Evolutionary conservation across 164 flowering plant genomes (phyloP).

Genomic region (Vitis cinerea): DNA sequence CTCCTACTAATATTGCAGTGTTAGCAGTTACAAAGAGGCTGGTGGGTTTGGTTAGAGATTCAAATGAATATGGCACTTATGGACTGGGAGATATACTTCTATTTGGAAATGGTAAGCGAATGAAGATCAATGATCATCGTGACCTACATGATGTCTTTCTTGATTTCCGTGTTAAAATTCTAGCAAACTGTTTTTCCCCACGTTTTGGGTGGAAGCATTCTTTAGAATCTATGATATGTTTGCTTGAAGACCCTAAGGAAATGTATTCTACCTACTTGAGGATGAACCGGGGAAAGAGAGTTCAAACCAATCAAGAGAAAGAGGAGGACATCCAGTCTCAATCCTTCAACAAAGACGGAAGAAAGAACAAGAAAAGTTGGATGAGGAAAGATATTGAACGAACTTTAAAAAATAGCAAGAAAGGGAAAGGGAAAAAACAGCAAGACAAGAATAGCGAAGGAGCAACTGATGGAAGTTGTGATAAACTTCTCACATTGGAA

Average conservation of each 20-base stretch:
- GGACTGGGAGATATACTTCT: slow-evolving; percentile 58
- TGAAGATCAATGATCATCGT: slow-evolving; percentile 39
- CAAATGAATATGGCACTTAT: slow-evolving; percentile 18
- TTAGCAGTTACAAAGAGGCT: slow-evolving; percentile 36
- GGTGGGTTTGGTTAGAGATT: slow-evolving; percentile 21
- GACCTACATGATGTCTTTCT: slow-evolving; percentile 45
- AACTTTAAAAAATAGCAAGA: slow-evolving; percentile 1
- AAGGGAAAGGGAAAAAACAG: not conserved
- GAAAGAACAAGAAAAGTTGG: not conserved
- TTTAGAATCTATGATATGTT: slow-evolving; percentile 29
- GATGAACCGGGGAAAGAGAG: not conserved
- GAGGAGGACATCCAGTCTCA: not conserved
- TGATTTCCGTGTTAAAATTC: slow-evolving; percentile 36
- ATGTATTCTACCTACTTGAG: slow-evolving; percentile 26
- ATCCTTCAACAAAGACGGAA: no score
- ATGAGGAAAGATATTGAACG: slow-evolving; percentile 3
- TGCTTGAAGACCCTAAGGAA: slow-evolving; percentile 31
- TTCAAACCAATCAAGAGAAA: not conserved
- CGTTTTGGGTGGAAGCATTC: slow-evolving; percentile 35
- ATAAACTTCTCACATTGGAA: slow-evolving; percentile 17
- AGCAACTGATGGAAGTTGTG: not conserved
- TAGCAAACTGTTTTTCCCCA: slow-evolving; percentile 33
- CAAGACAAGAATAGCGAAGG: no score
- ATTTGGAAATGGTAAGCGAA: slow-evolving; percentile 45
- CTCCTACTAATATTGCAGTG: slow-evolving; percentile 54